phyloP scores from a whole-genome alignment of 495 filamentous ascomycete species.

The Tuber microsphaerosporum region DNA sequence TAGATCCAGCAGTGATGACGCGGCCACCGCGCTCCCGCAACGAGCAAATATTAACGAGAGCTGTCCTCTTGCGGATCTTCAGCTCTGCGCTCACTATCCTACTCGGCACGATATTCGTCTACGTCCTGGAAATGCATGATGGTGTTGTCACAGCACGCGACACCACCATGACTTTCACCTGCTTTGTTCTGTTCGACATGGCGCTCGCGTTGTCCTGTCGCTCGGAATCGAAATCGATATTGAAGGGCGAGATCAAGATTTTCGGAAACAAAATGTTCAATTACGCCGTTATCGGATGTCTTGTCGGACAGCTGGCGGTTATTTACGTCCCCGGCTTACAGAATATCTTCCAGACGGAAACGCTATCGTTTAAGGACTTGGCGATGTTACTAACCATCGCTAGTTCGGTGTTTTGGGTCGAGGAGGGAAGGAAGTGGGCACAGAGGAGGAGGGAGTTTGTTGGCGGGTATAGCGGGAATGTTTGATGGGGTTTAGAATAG shows the following conservation, averaged over 20 bases:
- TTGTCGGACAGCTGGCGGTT: slow-evolving; percentile 78
- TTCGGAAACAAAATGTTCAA: slow-evolving; percentile 92
- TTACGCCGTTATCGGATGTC: slow-evolving; percentile 75
- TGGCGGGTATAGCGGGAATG: slow-evolving; percentile 36
- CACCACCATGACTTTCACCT: slow-evolving; percentile 98
- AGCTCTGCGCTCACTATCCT: slow-evolving; percentile 87
- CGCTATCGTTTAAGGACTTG: slow-evolving; percentile 65
- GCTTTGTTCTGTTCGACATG: slow-evolving; percentile 98
- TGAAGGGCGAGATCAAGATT: slow-evolving; percentile 73
- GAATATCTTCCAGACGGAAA: slow-evolving; percentile 90
- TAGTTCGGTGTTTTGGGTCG: slow-evolving; percentile 87
- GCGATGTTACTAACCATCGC: slow-evolving; percentile 62
- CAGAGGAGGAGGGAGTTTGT: slow-evolving; percentile 25
- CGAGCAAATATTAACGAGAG: slow-evolving; percentile 77
- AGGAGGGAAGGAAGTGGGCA: slow-evolving; percentile 70
- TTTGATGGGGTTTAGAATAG: slow-evolving; percentile 18
- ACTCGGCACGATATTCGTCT: slow-evolving; percentile 81
- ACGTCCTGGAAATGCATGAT: slow-evolving; percentile 83
- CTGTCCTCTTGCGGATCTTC: slow-evolving; percentile 72
- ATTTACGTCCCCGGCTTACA: slow-evolving; percentile 92
- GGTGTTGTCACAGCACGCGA: slow-evolving; percentile 80
- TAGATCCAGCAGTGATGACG: slow-evolving; percentile 89
- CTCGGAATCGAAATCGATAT: slow-evolving; percentile 79
- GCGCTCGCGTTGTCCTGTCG: slow-evolving; percentile 93
- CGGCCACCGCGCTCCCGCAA: slow-evolving; percentile 76